A percentile compares a stretch with the other conserved stretches of the same genome.
These are phyloP conservation scores for Malassezia sp. DNA, from an alignment of 1,284 basidiomycete genomes.

Conservation along the genomic window DNA sequence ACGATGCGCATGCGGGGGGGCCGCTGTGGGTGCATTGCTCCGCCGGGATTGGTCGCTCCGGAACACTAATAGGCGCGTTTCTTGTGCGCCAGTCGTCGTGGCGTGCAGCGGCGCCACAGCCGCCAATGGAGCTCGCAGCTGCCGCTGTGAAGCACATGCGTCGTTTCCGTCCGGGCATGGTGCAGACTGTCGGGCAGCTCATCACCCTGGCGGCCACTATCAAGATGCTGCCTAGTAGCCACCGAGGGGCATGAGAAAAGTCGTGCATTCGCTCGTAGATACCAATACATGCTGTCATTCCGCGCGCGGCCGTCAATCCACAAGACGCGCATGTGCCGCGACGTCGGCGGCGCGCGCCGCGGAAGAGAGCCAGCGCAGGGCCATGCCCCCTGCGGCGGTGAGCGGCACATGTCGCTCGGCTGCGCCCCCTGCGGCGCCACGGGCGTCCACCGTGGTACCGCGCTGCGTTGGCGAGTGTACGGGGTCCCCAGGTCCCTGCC, in stretches of 20 bases:
- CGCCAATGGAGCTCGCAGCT: constrained; percentile 18
- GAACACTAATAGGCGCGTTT: constrained; percentile 50
- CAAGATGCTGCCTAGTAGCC: neutral
- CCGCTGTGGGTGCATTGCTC: constrained; percentile 69
- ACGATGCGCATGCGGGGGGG: constrained; percentile 48
- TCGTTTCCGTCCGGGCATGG: constrained; percentile 27
- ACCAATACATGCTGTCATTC: too few relatives aligned
- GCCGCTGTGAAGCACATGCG: constrained; percentile 28
- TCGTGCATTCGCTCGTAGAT: too few relatives aligned
- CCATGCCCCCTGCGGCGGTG: neutral
- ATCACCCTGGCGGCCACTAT: constrained; percentile 16
- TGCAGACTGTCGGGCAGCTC: constrained; percentile 32
- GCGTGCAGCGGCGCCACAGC: too few relatives aligned
- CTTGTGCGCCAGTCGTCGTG: constrained; percentile 18
- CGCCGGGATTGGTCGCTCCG: constrained; percentile 50
- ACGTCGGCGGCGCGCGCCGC: neutral
- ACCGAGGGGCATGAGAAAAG: too few relatives aligned
- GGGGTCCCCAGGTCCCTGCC: too few relatives aligned
- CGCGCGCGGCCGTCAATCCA: too few relatives aligned
- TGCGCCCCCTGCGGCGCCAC: neutral
- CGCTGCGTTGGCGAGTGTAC: too few relatives aligned
- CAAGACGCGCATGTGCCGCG: neutral
- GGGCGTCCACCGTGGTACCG: too few relatives aligned
- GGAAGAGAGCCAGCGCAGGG: constrained; percentile 1
- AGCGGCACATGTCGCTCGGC: neutral